Evolutionary conservation across 306 rosid genomes (phyloP).

Genomic region (Glycyrrhiza uralensis): DNA sequence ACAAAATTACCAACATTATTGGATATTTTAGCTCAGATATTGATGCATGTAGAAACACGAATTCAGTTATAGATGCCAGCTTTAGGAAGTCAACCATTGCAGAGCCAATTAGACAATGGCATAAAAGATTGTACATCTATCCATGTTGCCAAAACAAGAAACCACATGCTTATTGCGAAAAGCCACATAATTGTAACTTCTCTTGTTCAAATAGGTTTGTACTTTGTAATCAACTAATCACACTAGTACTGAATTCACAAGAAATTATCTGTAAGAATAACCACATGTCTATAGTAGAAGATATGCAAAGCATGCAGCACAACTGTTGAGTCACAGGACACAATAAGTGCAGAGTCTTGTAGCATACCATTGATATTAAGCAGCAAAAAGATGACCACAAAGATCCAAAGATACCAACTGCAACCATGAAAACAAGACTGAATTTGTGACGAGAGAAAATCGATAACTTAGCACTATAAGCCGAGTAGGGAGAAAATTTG

Average conservation of each 20-base stretch:
- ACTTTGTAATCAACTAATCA: neutral
- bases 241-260: neutral
- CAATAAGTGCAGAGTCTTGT: neutral
- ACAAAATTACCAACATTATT: too few species aligned
- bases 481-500: neutral
- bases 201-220: neutral
- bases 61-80: too few species aligned
- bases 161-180: too few species aligned
- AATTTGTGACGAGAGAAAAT: slow-evolving; percentile 5
- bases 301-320: neutral
- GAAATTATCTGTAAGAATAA: neutral
- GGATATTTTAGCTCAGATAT: too few species aligned
- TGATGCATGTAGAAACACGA: too few species aligned
- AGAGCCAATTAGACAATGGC: too few species aligned
- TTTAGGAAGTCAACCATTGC: too few species aligned
- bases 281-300: neutral
- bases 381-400: slow-evolving; percentile 76
- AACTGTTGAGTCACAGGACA: neutral
- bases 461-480: neutral
- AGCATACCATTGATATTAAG: slow-evolving; percentile 73
- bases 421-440: slow-evolving; percentile 29
- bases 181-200: neutral
- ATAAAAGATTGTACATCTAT: too few species aligned
- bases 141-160: too few species aligned
- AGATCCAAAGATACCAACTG: slow-evolving; percentile 95